Evolutionary conservation across 371 early-diverging fungal genomes (phyloP).

Genomic region (Chytridium lagenaria): DNA sequence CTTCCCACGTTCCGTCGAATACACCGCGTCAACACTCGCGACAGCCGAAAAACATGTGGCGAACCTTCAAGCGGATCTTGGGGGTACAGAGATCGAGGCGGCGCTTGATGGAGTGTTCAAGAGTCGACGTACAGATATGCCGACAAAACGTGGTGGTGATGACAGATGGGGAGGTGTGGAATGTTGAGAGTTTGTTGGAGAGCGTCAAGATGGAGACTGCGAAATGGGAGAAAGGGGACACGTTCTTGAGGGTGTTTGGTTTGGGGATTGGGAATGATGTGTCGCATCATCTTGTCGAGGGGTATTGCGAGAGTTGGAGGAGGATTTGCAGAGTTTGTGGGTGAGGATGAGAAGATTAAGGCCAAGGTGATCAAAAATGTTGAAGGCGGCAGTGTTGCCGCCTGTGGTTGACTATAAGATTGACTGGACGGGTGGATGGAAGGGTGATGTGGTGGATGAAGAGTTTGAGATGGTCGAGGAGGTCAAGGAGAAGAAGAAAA

Average conservation of each 20-base stretch:
- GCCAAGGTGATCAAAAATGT: constrained; percentile 54
- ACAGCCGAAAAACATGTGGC: constrained; percentile 40
- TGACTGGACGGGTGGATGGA: constrained; percentile 32
- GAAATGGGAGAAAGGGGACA: constrained; percentile 12
- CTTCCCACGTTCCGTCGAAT: constrained; percentile 46
- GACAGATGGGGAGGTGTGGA: constrained; percentile 58
- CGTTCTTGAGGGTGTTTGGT: constrained; percentile 52
- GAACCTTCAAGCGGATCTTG: constrained; percentile 47
- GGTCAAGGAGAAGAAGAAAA: constrained; percentile 28
- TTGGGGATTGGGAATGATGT: constrained; percentile 56
- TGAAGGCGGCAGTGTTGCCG: constrained; percentile 55
- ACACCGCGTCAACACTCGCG: constrained; percentile 42
- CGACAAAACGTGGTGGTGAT: constrained; percentile 53
- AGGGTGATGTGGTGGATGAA: constrained; percentile 13
- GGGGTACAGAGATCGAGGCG: constrained; percentile 54
- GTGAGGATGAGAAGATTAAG: constrained; percentile 52
- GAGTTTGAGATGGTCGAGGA: constrained; percentile 15
- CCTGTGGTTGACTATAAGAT: constrained; percentile 52
- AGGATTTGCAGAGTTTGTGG: constrained; percentile 56
- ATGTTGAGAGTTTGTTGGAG: constrained; percentile 37
- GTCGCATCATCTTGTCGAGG: constrained; percentile 56
- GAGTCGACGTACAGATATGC: constrained; percentile 40
- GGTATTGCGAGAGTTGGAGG: constrained; percentile 54
- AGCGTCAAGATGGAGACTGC: constrained; percentile 23
- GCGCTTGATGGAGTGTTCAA: constrained; percentile 46